Conservation (phyloP, 345 rosid genomes). For the Euclidium syriacum region DNA sequence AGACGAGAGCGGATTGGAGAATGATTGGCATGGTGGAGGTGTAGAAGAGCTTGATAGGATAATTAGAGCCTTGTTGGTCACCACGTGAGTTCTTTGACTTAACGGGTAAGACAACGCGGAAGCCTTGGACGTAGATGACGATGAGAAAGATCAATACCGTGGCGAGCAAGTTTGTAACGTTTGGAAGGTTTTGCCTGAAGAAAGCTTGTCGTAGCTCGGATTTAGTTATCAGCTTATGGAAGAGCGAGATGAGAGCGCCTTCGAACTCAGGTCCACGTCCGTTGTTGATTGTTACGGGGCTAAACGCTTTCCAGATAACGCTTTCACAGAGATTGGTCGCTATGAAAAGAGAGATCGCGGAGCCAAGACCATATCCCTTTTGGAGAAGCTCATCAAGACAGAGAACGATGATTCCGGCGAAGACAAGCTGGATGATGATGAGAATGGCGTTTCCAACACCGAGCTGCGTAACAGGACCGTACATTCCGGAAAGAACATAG, state of each 20-base stretch:
- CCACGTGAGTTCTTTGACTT: conserved; percentile 67
- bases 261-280: conserved; percentile 65
- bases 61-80: conserved; percentile 50
- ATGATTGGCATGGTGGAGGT: conserved; percentile 13
- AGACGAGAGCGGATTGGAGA: background rate
- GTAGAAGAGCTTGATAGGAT: conserved; percentile 32
- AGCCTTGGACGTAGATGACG: conserved; percentile 49
- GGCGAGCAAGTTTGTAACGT: conserved; percentile 62
- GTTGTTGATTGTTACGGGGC: conserved; percentile 57
- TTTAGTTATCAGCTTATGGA: conserved; percentile 58
- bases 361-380: conserved; percentile 4
- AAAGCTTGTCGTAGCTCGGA: conserved; percentile 57
- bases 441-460: background rate
- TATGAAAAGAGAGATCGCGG: background rate
- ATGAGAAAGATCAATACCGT: conserved; percentile 57
- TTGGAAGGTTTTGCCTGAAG: conserved; percentile 68
- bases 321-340: conserved; percentile 40
- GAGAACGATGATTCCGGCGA: background rate
- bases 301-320: conserved; percentile 67
- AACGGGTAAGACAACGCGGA: conserved; percentile 66
- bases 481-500: background rate
- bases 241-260: conserved; percentile 61
- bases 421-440: background rate
- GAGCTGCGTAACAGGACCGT: background rate
- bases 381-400: conserved; percentile 8